phyloP scores from a whole-genome alignment of 176 grass and related monocot species.

The Carex parvula region DNA sequence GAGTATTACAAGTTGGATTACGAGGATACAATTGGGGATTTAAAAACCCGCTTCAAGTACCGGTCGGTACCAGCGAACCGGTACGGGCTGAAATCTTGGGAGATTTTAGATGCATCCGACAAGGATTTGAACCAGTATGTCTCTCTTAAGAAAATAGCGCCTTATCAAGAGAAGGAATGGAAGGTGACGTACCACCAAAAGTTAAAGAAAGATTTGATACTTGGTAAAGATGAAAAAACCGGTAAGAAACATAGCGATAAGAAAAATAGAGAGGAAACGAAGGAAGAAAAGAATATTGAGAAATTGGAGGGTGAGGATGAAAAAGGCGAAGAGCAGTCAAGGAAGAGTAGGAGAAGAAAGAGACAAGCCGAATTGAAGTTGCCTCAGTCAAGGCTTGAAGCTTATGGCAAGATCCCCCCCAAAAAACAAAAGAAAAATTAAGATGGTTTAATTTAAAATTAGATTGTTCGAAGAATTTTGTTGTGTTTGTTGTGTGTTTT shows the following conservation, averaged over 20 bases:
- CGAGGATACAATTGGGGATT: constrained; percentile 83
- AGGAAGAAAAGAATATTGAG: constrained; percentile 34
- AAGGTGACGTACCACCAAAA: constrained; percentile 72
- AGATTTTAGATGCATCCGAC: constrained; percentile 60
- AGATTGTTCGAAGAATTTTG: constrained; percentile 27
- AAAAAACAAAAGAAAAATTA: constrained; percentile 59
- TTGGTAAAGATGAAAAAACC: constrained; percentile 43
- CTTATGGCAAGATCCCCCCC: constrained; percentile 49
- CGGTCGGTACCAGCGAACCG: constrained; percentile 54
- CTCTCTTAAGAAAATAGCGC: constrained; percentile 82
- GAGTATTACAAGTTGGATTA: constrained; percentile 96
- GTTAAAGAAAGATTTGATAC: constrained; percentile 56
- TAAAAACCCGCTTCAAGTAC: constrained; percentile 94
- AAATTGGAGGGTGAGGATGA: constrained; percentile 31
- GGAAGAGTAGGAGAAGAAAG: constrained; percentile 63
- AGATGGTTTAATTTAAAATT: constrained; percentile 17
- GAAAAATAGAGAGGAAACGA: constrained; percentile 40
- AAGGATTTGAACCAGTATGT: constrained; percentile 91
- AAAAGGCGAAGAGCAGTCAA: constrained; percentile 35
- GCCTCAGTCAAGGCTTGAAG: constrained; percentile 30
- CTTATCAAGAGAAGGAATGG: constrained; percentile 81
- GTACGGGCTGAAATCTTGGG: constrained; percentile 51
- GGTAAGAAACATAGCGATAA: constrained; percentile 41
- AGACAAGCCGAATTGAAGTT: constrained; percentile 52
- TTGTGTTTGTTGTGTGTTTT: background rate